Base-by-base conservation (phyloP, 1,139 yeast genomes). In the Yamadazyma oceani region DNA sequence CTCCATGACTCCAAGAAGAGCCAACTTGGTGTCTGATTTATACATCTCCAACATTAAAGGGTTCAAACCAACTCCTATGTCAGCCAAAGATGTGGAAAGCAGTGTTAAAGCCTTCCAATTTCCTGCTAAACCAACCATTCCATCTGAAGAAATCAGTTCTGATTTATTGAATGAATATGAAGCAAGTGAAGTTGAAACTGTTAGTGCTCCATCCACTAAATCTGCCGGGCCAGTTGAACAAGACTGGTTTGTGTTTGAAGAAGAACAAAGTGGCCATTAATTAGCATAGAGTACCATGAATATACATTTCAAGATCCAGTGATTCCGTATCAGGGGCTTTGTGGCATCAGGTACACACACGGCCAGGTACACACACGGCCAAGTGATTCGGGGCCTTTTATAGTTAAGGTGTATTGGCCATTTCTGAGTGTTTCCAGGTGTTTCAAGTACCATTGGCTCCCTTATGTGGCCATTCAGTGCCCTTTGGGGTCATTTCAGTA, bases 31-130 rank as follows among this genome's bases (percentile, higher is more conserved):
- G 58, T 80, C 88, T 64, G 96, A 90, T 51, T 78, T 90, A 53
- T 92, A 90, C 73, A 71, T 90, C 59, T 83, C 78, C 66, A 95
- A 88, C 67, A 75, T 92, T 69, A 86, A 83, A 73, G 80, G 81
- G 44, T 88, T 85, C 80, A 87, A 89, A 76, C 90, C 96, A 60
- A 77, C 83, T 47, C 82, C 90, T 46, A 60, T 82, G 46, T 68
- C 87, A 39, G 79, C 85, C 45, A 69, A 78, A 53, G 95, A 86
- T 54, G 82, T 90, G 44, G 88, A 82, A 59, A 80, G 82, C 47
- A 78, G 84, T 49, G 94, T 89, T 52, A 81, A 83, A 71, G 79
- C 85, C 53, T 89, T 95, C 86, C 67, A 75, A 45, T 74, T 81
- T 51, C 96, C 96, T 52, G 58, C 75, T 48, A 79, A 86, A 54